phyloP scores from a whole-genome alignment of 169 alveolate species.

The Plasmodium coatneyi region DNA sequence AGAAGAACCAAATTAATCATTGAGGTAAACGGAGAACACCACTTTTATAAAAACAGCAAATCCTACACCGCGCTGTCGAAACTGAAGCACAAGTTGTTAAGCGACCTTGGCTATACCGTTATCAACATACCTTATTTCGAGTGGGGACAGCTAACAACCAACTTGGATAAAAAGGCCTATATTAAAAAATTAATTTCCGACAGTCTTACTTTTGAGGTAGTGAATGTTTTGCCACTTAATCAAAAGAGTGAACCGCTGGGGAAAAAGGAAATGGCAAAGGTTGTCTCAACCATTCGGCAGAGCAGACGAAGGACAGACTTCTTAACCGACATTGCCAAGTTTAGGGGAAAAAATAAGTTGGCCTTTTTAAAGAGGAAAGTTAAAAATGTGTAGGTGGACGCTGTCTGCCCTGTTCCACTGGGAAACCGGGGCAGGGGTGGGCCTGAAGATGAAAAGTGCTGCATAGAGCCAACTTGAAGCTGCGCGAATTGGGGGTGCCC shows the following conservation, averaged over 20 bases:
- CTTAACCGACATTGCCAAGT: constrained; percentile 7
- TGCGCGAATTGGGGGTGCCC: neutral
- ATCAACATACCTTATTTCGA: constrained; percentile 85
- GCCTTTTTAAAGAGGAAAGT: constrained; percentile 42
- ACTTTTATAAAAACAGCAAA: constrained; percentile 90
- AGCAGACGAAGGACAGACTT: constrained; percentile 4
- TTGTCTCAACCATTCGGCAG: constrained; percentile 9
- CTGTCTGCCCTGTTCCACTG: neutral
- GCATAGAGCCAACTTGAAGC: neutral
- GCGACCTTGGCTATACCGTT: constrained; percentile 90
- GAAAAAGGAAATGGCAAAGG: neutral
- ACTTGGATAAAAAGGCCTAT: constrained; percentile 50
- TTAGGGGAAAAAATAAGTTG: constrained; percentile 37
- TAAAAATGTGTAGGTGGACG: constrained; percentile 1
- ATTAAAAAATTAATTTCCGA: constrained; percentile 38
- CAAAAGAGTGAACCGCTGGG: constrained; percentile 9
- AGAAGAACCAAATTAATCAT: constrained; percentile 67
- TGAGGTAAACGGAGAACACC: constrained; percentile 94
- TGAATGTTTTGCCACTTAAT: constrained; percentile 3
- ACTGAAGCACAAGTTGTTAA: constrained; percentile 91
- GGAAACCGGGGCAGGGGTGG: neutral
- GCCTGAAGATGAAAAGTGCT: neutral
- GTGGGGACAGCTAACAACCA: constrained; percentile 74
- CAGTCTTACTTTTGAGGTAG: neutral
- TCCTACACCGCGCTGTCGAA: constrained; percentile 88